Conservation (phyloP, 2,329 filamentous ascomycete genomes). For the Canariomyces notabilis region DNA sequence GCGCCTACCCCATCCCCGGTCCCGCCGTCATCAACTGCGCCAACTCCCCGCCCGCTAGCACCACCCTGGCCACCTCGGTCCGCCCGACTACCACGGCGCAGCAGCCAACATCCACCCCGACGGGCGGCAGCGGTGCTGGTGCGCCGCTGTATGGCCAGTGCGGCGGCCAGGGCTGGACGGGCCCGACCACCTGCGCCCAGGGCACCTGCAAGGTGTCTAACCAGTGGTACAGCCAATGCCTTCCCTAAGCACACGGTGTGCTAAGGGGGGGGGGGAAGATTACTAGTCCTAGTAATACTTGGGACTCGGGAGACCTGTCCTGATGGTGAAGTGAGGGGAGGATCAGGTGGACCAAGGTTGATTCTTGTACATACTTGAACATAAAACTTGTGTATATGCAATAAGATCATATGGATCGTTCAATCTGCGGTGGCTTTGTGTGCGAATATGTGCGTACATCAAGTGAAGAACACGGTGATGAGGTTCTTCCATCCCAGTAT, state of each 20-base stretch:
- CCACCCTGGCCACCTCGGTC: conserved; percentile 13
- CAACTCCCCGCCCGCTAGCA: conserved; percentile 15
- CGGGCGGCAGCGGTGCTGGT: neutral
- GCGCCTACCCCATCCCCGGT: conserved; percentile 34
- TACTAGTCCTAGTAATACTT: too few species aligned
- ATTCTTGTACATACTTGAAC: too few species aligned
- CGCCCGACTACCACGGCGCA: conserved; percentile 3
- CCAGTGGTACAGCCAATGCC: conserved; percentile 22
- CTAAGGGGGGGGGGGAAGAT: too few species aligned
- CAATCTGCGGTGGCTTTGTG: too few species aligned
- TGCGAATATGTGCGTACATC: too few species aligned
- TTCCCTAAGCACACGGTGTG: neutral
- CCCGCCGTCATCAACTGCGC: conserved; percentile 28
- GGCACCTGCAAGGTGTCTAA: conserved; percentile 23
- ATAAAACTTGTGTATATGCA: too few species aligned
- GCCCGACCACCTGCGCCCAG: conserved; percentile 20
- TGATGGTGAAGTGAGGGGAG: too few species aligned
- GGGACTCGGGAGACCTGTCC: too few species aligned
- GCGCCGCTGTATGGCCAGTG: conserved; percentile 24
- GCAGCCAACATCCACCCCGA: conserved; percentile 2
- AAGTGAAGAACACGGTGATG: too few species aligned
- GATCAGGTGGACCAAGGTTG: too few species aligned
- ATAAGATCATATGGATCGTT: too few species aligned
- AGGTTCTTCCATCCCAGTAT: too few species aligned
- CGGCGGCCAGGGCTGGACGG: conserved; percentile 23